Evolutionary conservation across 306 rosid species (phyloP).

Genomic region (Luffa acutangula): DNA sequence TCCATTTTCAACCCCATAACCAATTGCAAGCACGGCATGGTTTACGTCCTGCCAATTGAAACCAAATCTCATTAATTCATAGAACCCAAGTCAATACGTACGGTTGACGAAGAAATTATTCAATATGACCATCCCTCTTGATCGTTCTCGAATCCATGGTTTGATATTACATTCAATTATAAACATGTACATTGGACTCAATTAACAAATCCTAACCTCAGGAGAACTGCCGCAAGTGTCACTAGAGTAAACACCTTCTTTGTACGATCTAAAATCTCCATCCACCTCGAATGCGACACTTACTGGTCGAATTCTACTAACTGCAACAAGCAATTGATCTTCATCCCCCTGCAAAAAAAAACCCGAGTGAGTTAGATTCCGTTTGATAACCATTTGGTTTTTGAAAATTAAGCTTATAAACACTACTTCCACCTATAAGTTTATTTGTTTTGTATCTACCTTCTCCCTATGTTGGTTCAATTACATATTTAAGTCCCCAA

Average conservation of each 20-base stretch:
- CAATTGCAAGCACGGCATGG: slow-evolving; percentile 91
- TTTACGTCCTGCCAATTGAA: slow-evolving; percentile 72
- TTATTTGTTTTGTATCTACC: no score
- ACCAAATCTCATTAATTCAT: not conserved
- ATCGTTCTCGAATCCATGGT: no score
- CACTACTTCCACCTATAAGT: no score
- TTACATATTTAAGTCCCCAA: not conserved
- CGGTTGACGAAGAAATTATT: not conserved
- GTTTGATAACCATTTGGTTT: no score
- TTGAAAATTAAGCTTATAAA: no score
- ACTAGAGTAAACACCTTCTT: slow-evolving; percentile 65
- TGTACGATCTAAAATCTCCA: slow-evolving; percentile 37
- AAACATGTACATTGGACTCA: not conserved
- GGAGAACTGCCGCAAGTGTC: slow-evolving; percentile 51
- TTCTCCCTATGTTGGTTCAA: no score
- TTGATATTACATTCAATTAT: no score
- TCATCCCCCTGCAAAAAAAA: slow-evolving; percentile 54
- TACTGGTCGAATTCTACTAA: slow-evolving; percentile 70
- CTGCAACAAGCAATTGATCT: slow-evolving; percentile 73
- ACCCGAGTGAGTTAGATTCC: no score
- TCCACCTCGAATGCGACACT: slow-evolving; percentile 76
- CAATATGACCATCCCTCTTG: no score
- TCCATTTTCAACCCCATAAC: slow-evolving; percentile 69
- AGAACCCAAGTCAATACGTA: not conserved
- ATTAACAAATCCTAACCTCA: slow-evolving; percentile 30